Percentiles rank a stretch among this genome's conserved stretches.
Evolutionary conservation across 106 monocot genomes (phyloP).

Genomic region (Dendrobium chrysotoxum): DNA sequence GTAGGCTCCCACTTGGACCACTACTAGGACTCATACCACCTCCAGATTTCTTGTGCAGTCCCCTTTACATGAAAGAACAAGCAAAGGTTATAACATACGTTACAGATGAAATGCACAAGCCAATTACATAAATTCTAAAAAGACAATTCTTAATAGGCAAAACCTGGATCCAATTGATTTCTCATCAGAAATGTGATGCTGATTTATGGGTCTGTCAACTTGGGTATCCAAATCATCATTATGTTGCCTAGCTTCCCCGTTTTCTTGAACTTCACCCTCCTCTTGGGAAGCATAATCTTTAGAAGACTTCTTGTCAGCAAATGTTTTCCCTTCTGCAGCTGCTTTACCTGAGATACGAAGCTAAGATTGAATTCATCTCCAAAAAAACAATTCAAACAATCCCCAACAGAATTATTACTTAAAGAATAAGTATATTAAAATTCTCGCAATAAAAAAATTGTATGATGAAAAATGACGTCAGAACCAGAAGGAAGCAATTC

Average conservation of each 20-base stretch:
- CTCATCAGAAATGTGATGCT: slow-evolving; percentile 15
- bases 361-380: background rate
- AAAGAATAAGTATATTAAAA: background rate
- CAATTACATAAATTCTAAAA: background rate
- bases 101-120: background rate
- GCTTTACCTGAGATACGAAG: background rate
- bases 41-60: background rate
- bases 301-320: slow-evolving; percentile 9
- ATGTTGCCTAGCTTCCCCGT: slow-evolving; percentile 13
- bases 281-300: slow-evolving; percentile 9
- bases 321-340: slow-evolving; percentile 10
- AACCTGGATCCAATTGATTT: slow-evolving; percentile 26
- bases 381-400: background rate
- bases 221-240: slow-evolving; percentile 2
- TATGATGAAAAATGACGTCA: background rate
- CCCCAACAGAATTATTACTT: background rate
- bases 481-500: background rate
- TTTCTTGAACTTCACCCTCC: slow-evolving; percentile 21
- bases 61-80: slow-evolving; percentile 9
- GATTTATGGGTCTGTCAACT: slow-evolving; percentile 5
- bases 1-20: background rate
- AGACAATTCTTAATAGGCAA: background rate
- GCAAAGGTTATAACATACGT: background rate
- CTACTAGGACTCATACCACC: slow-evolving; percentile 15
- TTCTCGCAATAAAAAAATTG: background rate